Conservation (phyloP, 805 yeast species). For the Ogataea naganishii region DNA sequence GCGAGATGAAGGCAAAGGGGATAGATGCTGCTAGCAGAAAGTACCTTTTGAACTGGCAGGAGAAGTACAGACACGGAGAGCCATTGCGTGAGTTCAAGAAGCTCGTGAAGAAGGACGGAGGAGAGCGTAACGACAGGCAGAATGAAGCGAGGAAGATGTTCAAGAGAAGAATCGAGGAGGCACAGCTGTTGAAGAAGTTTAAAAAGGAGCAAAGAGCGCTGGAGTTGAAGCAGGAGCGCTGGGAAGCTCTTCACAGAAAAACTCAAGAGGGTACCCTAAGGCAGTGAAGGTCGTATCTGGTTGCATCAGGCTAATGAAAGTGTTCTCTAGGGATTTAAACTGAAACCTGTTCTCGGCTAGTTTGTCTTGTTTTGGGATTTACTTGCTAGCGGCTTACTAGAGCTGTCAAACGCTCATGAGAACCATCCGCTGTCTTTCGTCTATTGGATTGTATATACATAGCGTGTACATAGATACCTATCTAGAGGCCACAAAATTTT, state of each 20-base stretch:
- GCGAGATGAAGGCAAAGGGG: slow-evolving; percentile 64
- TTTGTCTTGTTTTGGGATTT: too few relatives aligned
- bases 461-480: too few relatives aligned
- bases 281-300: too few relatives aligned
- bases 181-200: slow-evolving; percentile 21
- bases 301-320: too few relatives aligned
- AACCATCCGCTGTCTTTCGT: too few relatives aligned
- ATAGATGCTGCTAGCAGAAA: slow-evolving; percentile 64
- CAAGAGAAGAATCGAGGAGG: slow-evolving; percentile 36
- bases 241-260: too few relatives aligned
- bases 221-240: background rate
- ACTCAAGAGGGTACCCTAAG: too few relatives aligned
- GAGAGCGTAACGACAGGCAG: slow-evolving; percentile 74
- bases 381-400: too few relatives aligned
- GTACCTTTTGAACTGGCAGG: slow-evolving; percentile 66
- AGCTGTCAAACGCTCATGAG: too few relatives aligned
- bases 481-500: slow-evolving; percentile 20
- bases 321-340: too few relatives aligned
- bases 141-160: slow-evolving; percentile 52
- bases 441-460: too few relatives aligned
- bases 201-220: slow-evolving; percentile 6
- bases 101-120: slow-evolving; percentile 74
- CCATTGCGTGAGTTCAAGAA: slow-evolving; percentile 43
- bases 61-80: slow-evolving; percentile 52
- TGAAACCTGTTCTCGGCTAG: too few relatives aligned